These are phyloP conservation scores for Hypoxylon sp. DNA, from an alignment of 2,329 filamentous ascomycete genomes.

Conservation along the genomic window DNA sequence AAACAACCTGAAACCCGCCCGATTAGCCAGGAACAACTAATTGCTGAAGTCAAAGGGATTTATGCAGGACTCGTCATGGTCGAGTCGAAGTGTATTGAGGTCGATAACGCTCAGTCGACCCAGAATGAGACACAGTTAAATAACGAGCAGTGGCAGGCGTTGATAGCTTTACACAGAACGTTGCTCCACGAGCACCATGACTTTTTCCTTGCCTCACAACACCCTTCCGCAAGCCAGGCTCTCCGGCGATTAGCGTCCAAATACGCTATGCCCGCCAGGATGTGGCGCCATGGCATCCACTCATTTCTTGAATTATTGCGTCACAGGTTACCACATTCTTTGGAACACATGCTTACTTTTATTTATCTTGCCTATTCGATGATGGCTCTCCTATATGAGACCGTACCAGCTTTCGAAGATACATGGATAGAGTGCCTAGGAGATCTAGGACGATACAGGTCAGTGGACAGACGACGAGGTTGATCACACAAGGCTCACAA, in stretches of 20 bases:
- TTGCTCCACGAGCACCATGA: constrained; percentile 87
- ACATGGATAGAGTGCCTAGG: constrained; percentile 96
- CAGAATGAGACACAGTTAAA: constrained; percentile 63
- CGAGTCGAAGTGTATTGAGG: constrained; percentile 88
- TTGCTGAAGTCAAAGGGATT: constrained; percentile 85
- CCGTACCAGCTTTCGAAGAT: constrained; percentile 83
- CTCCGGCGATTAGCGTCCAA: constrained; percentile 80
- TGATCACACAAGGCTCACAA: constrained; percentile 21
- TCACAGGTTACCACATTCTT: constrained; percentile 79
- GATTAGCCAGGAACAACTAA: constrained; percentile 83
- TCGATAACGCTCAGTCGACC: constrained; percentile 75
- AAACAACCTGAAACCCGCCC: constrained; percentile 61
- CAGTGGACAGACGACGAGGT: constrained; percentile 15
- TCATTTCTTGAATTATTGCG: constrained; percentile 84
- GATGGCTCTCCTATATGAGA: constrained; percentile 89
- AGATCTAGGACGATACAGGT: constrained; percentile 82
- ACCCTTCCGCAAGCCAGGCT: constrained; percentile 80
- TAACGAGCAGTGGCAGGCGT: constrained; percentile 84
- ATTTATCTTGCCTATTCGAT: constrained; percentile 92
- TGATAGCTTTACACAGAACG: constrained; percentile 86
- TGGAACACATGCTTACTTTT: constrained; percentile 92
- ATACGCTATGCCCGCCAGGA: constrained; percentile 91
- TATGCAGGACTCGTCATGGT: constrained; percentile 89
- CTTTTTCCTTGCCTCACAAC: constrained; percentile 89
- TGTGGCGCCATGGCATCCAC: constrained; percentile 96